phyloP scores from a whole-genome alignment of 306 rosid species.

The Rosa multiflora region DNA sequence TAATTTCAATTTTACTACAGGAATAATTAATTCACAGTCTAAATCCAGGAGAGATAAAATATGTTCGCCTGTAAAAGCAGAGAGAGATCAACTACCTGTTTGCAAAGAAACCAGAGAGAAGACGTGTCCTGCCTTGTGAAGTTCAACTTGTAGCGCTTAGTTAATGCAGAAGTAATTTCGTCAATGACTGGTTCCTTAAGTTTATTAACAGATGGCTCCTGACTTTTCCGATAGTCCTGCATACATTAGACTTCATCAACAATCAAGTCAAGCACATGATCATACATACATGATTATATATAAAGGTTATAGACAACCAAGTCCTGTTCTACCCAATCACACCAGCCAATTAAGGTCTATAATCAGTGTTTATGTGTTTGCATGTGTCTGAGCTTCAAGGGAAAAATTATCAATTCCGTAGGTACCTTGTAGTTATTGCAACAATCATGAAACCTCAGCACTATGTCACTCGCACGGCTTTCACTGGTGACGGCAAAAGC shows the following conservation, averaged over 20 bases:
- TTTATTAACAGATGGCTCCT: constrained; percentile 76
- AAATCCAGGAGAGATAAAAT: constrained; percentile 7
- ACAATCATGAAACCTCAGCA: constrained; percentile 74
- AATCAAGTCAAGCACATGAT: background rate
- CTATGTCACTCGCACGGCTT: constrained; percentile 79
- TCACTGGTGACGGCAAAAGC: constrained; percentile 88
- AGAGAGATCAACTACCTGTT: constrained; percentile 60
- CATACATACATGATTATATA: background rate
- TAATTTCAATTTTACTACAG: constrained; percentile 15
- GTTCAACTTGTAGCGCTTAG: constrained; percentile 57
- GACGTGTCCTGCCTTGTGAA: constrained; percentile 71
- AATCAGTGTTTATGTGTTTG: background rate
- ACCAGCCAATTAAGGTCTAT: background rate
- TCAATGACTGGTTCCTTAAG: constrained; percentile 73
- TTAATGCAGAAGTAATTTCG: constrained; percentile 58
- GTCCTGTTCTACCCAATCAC: background rate
- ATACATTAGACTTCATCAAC: constrained; percentile 18
- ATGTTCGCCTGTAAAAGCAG: background rate
- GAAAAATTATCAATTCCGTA: constrained; percentile 18
- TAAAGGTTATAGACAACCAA: background rate
- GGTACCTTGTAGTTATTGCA: constrained; percentile 83
- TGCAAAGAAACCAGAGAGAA: constrained; percentile 93
- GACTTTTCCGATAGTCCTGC: constrained; percentile 65
- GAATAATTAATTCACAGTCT: constrained; percentile 13
- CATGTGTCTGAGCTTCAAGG: background rate